Conservation (phyloP, 495 filamentous ascomycete species). For the Tuber aestivum region DNA sequence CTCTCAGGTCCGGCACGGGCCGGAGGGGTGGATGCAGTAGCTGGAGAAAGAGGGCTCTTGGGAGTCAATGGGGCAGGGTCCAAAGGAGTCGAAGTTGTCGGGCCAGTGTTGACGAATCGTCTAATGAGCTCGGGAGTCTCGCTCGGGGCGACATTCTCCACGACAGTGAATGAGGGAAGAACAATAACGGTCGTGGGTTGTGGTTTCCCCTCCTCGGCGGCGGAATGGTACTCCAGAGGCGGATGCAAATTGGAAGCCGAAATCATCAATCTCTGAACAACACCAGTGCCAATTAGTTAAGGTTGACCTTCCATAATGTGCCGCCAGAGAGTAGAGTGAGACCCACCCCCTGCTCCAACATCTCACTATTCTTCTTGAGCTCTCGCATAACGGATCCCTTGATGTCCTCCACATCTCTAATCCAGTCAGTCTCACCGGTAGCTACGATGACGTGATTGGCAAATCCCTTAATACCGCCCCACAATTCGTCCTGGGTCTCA, state of each 20-base stretch:
- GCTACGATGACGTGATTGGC: conserved; percentile 84
- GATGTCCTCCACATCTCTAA: conserved; percentile 81
- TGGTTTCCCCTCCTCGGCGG: conserved; percentile 51
- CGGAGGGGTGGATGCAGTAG: conserved; percentile 1
- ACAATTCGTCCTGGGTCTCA: conserved; percentile 71
- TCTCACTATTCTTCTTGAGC: conserved; percentile 57
- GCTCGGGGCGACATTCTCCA: conserved; percentile 78
- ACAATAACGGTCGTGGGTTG: conserved; percentile 77
- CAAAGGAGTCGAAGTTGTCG: conserved; percentile 71
- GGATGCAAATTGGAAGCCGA: conserved; percentile 90
- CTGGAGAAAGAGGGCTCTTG: conserved; percentile 24
- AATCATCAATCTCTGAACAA: conserved; percentile 68
- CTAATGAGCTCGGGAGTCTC: conserved; percentile 66
- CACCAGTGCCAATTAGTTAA: conserved; percentile 12
- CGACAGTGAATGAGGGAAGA: conserved; percentile 76
- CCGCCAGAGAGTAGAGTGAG: conserved; percentile 36
- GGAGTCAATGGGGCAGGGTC: conserved; percentile 42
- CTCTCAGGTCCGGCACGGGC: not conserved
- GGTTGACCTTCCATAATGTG: conserved; percentile 1
- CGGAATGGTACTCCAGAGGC: conserved; percentile 54
- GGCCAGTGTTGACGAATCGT: conserved; percentile 61
- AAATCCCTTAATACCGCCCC: conserved; percentile 84
- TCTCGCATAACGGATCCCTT: conserved; percentile 94
- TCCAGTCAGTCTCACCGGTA: conserved; percentile 93
- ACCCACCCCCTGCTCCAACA: conserved; percentile 68